phyloP scores from a whole-genome alignment of 179 eudicot genomes.

The Sideroxylon spinosum region DNA sequence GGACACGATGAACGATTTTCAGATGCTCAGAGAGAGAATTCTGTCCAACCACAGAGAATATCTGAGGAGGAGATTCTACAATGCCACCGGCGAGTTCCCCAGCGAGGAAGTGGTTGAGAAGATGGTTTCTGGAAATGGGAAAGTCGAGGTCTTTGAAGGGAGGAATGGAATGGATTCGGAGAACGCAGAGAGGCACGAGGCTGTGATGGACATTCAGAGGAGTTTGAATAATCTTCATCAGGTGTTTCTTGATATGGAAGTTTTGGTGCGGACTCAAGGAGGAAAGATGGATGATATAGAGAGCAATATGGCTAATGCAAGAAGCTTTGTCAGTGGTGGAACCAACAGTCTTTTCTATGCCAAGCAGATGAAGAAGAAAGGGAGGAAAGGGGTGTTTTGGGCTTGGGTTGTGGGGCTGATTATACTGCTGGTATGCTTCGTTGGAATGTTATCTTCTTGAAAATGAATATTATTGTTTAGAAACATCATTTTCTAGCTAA shows the following conservation, averaged over 20 bases:
- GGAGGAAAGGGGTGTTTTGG: conserved; percentile 41
- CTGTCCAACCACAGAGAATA: conserved; percentile 46
- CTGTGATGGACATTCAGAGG: conserved; percentile 48
- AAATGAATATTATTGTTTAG: not conserved
- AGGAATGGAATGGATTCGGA: conserved; percentile 40
- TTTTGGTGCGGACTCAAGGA: conserved; percentile 54
- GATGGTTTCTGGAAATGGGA: conserved; percentile 47
- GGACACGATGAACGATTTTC: conserved; percentile 50
- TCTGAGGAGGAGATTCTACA: conserved; percentile 45
- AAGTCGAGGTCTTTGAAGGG: conserved; percentile 25
- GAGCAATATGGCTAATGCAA: conserved; percentile 57
- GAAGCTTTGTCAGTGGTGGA: conserved; percentile 52
- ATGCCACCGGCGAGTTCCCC: conserved; percentile 47
- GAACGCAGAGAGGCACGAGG: conserved; percentile 56
- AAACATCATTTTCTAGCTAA: not conserved
- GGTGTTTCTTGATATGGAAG: conserved; percentile 58
- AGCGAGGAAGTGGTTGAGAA: conserved; percentile 51
- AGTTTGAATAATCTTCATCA: conserved; percentile 53
- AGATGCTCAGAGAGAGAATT: conserved; percentile 35
- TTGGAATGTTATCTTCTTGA: conserved; percentile 30
- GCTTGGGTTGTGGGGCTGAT: conserved; percentile 42
- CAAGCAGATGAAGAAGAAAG: conserved; percentile 54
- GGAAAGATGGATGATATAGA: conserved; percentile 61
- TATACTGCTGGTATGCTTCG: conserved; percentile 51
- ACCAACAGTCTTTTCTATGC: conserved; percentile 54